Evolutionary conservation across 139 green algal genomes (phyloP), one percentile per base, ranked within the genome.

Genomic region (Ulvella scutata): DNA sequence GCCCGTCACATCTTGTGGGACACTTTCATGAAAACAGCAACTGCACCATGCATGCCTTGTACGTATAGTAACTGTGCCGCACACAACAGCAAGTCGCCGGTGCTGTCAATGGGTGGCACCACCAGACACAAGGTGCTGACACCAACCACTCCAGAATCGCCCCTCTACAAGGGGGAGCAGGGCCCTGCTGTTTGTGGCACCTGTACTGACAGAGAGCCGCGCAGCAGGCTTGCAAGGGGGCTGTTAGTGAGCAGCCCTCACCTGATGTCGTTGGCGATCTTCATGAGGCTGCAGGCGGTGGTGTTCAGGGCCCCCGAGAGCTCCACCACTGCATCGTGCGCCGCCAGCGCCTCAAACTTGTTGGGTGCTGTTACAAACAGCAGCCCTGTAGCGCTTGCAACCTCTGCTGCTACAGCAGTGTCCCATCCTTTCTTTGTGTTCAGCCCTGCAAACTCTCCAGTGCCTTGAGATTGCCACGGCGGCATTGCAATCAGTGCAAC

Each of bases 271-370:
- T 96, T 96, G 43, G 81, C 90, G n/a, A 94, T 75, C 87, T 98
- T 99, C 79, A 94, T 92, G n/a, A 98, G 82, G 21, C 85, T 92
- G 3, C 90, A 85, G 2, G 94, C 94, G 37, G 97, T 77, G 3
- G 87, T 94, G 82, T 97, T 97, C 39, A 99, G 84, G 1, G 89
- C 86, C 2, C 93, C 93, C 40, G 77, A 85, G 37, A 87, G 81
- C 74, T 94, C 84, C 59, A 97, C 90, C 13, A 97, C 37, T 4
- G 89, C 90, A 75, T 99, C 94, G 75, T 99, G 94, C 1, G 92
- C 91, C 2, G 94, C 94, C 36, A 99, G 85, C 6, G 91, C 88
- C 80, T 97, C 94, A 83, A 99, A 99, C 84, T 98, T 98, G 85
- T 99, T 98, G 38, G 88, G 88, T 1, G 94, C 94, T 6, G 90